phyloP scores from a whole-genome alignment of 257 asterid genomes.

The Petrea volubilis region DNA sequence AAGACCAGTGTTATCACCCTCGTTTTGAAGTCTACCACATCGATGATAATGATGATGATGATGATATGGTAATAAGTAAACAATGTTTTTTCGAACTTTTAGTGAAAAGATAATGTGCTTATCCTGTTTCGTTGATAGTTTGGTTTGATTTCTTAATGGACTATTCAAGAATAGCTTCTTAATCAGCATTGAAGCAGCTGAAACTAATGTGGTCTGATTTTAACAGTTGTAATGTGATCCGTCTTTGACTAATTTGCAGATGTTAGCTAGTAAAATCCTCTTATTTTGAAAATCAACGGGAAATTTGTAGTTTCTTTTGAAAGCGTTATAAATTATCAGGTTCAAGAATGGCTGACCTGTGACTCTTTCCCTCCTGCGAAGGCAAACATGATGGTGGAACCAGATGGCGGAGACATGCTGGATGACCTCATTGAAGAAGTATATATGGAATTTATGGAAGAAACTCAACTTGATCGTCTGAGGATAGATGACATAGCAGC shows the following conservation, averaged over 20 bases:
- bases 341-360: conserved; percentile 64
- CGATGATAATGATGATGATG: conserved; percentile 16
- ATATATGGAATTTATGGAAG: conserved; percentile 20
- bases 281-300: neutral
- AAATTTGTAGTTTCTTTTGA: neutral
- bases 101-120: too few relatives aligned
- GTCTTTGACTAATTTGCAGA: neutral
- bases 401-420: conserved; percentile 14
- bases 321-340: conserved; percentile 35
- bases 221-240: neutral
- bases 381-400: conserved; percentile 39
- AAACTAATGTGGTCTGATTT: neutral
- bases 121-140: neutral
- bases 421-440: conserved; percentile 34
- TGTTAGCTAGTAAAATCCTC: neutral
- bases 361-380: conserved; percentile 68
- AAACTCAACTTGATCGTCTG: neutral
- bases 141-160: neutral
- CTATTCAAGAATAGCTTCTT: neutral
- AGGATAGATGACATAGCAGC: conserved; percentile 4
- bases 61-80: conserved; percentile 15
- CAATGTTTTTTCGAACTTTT: neutral
- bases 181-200: neutral
- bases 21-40: neutral
- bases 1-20: neutral